Percentiles rank a stretch among this genome's conserved stretches.
phyloP scores from a whole-genome alignment of 176 grass and related monocot genomes.

The Sorghum bicolor region DNA sequence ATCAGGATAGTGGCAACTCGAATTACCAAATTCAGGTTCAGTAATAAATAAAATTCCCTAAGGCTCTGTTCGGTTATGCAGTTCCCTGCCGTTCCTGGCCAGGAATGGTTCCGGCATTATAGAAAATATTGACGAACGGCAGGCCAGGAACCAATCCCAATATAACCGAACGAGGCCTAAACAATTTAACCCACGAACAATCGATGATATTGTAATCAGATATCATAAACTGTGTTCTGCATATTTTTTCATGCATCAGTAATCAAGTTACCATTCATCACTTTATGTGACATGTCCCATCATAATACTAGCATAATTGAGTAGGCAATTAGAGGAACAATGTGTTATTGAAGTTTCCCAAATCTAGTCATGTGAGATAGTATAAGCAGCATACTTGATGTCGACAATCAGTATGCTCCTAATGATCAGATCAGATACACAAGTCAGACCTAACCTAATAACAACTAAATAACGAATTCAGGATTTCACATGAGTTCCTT shows the following conservation, averaged over 20 bases:
- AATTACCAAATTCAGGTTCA: neutral
- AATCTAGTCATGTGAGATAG: conserved; percentile 2
- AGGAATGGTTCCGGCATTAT: too few relatives aligned
- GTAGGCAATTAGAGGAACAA: neutral
- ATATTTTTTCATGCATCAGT: neutral
- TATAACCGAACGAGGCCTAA: too few relatives aligned
- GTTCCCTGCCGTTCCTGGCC: too few relatives aligned
- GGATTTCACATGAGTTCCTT: neutral
- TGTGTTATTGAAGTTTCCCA: neutral
- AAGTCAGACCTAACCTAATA: neutral
- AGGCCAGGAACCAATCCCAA: too few relatives aligned
- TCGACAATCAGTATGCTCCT: neutral
- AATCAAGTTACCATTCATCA: neutral
- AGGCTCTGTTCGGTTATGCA: too few relatives aligned
- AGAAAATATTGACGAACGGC: too few relatives aligned
- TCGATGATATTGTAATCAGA: neutral
- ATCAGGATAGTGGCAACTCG: neutral
- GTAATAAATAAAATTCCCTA: neutral
- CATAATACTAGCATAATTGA: neutral
- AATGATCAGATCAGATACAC: neutral
- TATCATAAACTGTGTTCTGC: neutral
- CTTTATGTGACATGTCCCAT: neutral
- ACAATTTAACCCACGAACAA: neutral
- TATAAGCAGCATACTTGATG: neutral
- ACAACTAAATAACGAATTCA: neutral